phyloP scores from a whole-genome alignment of 768 basidiomycete genomes.

The Inosperma sp. region DNA sequence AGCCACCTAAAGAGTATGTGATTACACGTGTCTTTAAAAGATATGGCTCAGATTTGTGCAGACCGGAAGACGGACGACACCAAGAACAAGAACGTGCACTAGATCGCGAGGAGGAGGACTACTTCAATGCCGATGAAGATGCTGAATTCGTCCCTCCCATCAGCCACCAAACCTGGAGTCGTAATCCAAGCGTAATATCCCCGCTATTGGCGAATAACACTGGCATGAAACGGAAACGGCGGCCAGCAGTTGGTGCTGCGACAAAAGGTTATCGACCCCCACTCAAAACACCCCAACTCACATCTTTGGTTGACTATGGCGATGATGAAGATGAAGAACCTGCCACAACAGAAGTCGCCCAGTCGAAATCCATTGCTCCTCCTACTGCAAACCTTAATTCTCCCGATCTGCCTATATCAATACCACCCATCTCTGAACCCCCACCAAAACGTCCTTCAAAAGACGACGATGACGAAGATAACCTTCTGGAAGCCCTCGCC shows the following conservation, averaged over 20 bases:
- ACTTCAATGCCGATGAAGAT: constrained; percentile 88
- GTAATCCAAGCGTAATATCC: constrained; percentile 28
- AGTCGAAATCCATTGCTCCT: not conserved
- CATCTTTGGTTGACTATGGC: constrained; percentile 69
- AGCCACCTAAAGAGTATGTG: constrained; percentile 48
- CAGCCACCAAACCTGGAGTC: constrained; percentile 37
- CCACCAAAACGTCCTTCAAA: constrained; percentile 41
- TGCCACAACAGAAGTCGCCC: constrained; percentile 1
- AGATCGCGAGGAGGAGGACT: constrained; percentile 85
- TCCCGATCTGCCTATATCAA: constrained; percentile 29
- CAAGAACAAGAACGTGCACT: constrained; percentile 40
- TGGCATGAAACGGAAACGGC: constrained; percentile 56
- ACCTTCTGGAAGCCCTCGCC: constrained; percentile 52
- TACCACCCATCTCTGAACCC: constrained; percentile 30
- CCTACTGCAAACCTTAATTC: constrained; percentile 23
- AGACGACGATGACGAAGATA: constrained; percentile 53
- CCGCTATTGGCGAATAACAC: constrained; percentile 33
- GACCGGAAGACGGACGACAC: constrained; percentile 32
- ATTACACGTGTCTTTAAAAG: not conserved
- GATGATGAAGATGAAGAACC: constrained; percentile 63
- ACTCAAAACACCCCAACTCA: constrained; percentile 50
- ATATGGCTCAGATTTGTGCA: constrained; percentile 12
- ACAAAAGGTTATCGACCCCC: constrained; percentile 46
- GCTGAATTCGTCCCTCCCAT: constrained; percentile 44
- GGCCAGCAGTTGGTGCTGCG: constrained; percentile 38